These are phyloP conservation scores for Naegleria lovaniensis DNA, from an alignment of 208 protist species.

Conservation along the genomic window DNA sequence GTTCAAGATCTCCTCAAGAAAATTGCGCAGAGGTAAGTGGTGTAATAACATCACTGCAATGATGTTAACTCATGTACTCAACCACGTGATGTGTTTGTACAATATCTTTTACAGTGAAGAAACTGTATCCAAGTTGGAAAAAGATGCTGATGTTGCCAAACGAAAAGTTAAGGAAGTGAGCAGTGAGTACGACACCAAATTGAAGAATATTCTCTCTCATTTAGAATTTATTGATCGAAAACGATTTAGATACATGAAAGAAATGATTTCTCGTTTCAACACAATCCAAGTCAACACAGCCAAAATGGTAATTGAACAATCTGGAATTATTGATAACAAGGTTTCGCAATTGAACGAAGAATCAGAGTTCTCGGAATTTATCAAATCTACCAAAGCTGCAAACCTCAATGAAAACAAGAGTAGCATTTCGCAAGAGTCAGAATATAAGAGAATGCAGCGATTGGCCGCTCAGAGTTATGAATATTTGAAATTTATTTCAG, in stretches of 20 bases:
- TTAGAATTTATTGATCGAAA: not conserved
- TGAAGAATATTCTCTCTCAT: not conserved
- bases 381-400: not conserved
- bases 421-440: not conserved
- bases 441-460: not conserved
- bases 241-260: not conserved
- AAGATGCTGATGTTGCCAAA: not conserved
- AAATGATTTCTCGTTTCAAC: not conserved
- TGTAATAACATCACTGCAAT: too few species aligned
- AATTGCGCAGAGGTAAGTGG: too few species aligned
- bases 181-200: not conserved
- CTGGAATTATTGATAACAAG: not conserved
- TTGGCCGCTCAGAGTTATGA: not conserved
- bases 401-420: not conserved
- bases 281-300: not conserved
- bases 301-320: not conserved
- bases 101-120: not conserved
- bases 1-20: not conserved
- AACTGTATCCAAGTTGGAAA: not conserved
- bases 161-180: not conserved
- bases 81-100: too few species aligned
- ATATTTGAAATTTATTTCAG: not conserved
- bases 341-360: not conserved
- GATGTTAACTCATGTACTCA: too few species aligned
- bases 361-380: not conserved